phyloP scores from a whole-genome alignment of 108 stramenopile genomes.

The Cyclotella cryptica region DNA sequence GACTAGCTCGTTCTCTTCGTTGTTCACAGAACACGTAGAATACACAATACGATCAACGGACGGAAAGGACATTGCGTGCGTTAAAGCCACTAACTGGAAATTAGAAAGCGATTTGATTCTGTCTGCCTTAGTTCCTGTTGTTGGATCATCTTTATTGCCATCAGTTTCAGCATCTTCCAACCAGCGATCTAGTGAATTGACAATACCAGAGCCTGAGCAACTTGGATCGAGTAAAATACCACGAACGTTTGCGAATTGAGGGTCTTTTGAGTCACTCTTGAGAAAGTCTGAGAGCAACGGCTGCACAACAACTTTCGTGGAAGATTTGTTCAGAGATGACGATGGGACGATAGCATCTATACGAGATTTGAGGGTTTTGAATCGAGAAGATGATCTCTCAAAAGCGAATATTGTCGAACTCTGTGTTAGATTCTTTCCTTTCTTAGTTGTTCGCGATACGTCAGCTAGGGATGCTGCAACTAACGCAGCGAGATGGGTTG shows the following conservation, averaged over 20 bases:
- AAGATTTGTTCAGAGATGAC: neutral
- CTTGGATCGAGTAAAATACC: constrained; percentile 97
- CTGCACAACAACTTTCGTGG: constrained; percentile 35
- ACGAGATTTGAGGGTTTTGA: constrained; percentile 73
- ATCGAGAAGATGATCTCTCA: constrained; percentile 85
- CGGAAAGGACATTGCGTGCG: constrained; percentile 92
- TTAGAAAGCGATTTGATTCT: constrained; percentile 79
- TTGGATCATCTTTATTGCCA: constrained; percentile 24
- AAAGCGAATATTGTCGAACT: constrained; percentile 83
- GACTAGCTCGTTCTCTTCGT: constrained; percentile 95
- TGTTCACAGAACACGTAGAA: constrained; percentile 97
- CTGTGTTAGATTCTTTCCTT: constrained; percentile 19
- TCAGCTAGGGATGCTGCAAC: constrained; percentile 33
- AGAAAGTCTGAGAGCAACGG: constrained; percentile 89
- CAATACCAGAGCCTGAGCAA: constrained; percentile 98
- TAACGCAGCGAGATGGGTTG: constrained; percentile 95
- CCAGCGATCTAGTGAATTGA: constrained; percentile 72
- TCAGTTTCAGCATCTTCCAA: constrained; percentile 34
- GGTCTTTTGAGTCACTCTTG: constrained; percentile 64
- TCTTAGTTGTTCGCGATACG: constrained; percentile 22
- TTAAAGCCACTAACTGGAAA: constrained; percentile 91
- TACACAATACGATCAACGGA: constrained; percentile 93
- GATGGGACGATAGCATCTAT: constrained; percentile 60
- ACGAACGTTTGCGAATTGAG: constrained; percentile 62
- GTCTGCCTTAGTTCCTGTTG: constrained; percentile 30